Percentiles rank a stretch among this genome's conserved stretches.
These are phyloP conservation scores for Candolleomyces eurysporus DNA, from an alignment of 768 basidiomycete species.

Conservation along the genomic window DNA sequence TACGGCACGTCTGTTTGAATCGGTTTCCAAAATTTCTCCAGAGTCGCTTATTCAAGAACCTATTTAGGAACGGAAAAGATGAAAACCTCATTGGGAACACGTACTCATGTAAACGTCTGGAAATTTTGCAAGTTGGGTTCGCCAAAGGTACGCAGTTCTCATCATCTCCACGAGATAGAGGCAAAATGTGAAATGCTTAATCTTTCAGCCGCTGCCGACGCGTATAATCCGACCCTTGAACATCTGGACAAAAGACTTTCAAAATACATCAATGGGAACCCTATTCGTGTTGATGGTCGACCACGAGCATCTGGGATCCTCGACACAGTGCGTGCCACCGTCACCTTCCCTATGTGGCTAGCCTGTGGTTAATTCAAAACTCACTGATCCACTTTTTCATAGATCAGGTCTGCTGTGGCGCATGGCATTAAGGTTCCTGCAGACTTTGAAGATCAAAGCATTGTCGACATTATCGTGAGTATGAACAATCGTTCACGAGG, in stretches of 20 bases:
- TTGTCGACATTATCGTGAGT: constrained; percentile 59
- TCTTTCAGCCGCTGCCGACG: constrained; percentile 57
- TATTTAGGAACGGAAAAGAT: constrained; percentile 58
- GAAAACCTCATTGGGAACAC: constrained; percentile 74
- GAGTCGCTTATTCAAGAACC: too few species aligned
- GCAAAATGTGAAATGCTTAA: not conserved
- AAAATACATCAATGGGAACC: constrained; percentile 64
- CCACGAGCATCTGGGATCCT: constrained; percentile 74
- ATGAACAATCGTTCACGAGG: not conserved
- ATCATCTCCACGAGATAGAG: not conserved
- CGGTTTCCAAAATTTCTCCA: too few species aligned
- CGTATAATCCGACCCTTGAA: constrained; percentile 60
- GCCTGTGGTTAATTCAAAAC: not conserved
- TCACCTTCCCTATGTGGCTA: not conserved
- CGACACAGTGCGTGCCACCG: constrained; percentile 19
- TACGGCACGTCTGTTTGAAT: constrained; percentile 41
- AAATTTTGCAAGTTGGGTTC: constrained; percentile 59
- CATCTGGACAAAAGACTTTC: constrained; percentile 64
- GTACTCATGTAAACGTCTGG: constrained; percentile 63
- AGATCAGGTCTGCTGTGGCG: constrained; percentile 68
- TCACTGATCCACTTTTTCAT: not conserved
- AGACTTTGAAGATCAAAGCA: constrained; percentile 64
- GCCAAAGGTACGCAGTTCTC: constrained; percentile 48
- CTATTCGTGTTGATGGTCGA: constrained; percentile 71
- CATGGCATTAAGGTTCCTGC: constrained; percentile 70